Evolutionary conservation across 208 protist genomes (phyloP), one percentile per base, ranked within the genome.

Genomic region (Leishmania turanica): DNA sequence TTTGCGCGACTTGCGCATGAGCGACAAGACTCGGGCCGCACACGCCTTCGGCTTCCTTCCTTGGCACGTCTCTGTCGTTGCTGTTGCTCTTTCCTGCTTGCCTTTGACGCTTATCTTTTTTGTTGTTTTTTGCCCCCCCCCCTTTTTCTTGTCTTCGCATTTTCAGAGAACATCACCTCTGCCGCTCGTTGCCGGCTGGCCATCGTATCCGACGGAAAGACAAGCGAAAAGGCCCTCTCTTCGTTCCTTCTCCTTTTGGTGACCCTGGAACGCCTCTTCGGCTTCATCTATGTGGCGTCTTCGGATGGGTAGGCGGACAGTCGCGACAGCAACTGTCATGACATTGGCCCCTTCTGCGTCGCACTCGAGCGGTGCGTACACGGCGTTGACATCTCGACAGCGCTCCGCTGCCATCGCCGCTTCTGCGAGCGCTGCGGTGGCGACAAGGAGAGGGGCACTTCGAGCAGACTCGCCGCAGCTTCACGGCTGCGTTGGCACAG

Each of bases 321-420:
- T 51, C 42, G 42, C 24, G 45, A 34, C 68, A 11, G 3, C 13
- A 19, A 31, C 68, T 27, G 45, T 34, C 51, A 34, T 19, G 47
- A n/a, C 13, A 27, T 17, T 3, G 37, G 21, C 2, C 7, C 19
- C 75, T 69, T 3, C 37, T 27, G 34, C 2, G 53, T 34, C n/a
- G 49, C 70, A 6, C 27, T 68, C 56, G 24, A 51, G 42, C 60
- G n/a, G 17, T 68, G 19, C 21, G 17, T 51, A 54, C 70, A 27
- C 75, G 13, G 34, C 56, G n/a, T 54, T 64, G 40, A 72, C 78
- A 86, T 80, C 77, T 75, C 75, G 34, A n/a, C 47, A 60, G 31
- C 37, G 58, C 71, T 19, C 11, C 45, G 34, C 47, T 24, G 31
- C 60, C 54, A 40, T n/a, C 27, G 42, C 40, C 9, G 6, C 78